These are phyloP conservation scores for Leonotis leonurus DNA, from an alignment of 257 asterid species.

Conservation along the genomic window DNA sequence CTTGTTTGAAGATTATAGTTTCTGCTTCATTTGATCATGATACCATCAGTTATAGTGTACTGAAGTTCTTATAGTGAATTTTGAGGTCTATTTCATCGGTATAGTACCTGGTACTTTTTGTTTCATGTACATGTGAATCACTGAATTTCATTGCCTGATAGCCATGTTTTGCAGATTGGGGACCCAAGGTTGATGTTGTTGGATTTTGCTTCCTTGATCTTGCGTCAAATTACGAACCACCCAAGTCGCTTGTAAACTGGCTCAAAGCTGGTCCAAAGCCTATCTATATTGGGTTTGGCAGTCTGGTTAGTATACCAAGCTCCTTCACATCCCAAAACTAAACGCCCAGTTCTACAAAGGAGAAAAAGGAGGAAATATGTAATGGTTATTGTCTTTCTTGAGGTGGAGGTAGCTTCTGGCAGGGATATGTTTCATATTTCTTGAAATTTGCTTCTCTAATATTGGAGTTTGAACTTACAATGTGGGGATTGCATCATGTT, in stretches of 20 bases:
- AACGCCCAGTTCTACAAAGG: slow-evolving; percentile 6
- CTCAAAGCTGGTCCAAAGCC: slow-evolving; percentile 85
- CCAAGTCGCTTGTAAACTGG: slow-evolving; percentile 79
- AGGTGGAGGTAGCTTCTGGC: not conserved
- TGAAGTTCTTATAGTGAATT: not conserved
- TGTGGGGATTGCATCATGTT: not conserved
- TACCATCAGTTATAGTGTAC: not conserved
- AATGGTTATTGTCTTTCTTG: not conserved
- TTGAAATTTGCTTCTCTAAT: not conserved
- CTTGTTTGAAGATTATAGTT: not conserved
- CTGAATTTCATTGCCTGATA: slow-evolving; percentile 17
- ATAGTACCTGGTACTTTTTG: not conserved
- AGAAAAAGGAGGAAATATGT: not conserved
- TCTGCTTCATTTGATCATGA: slow-evolving; percentile 8
- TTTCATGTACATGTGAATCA: slow-evolving; percentile 4
- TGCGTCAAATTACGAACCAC: slow-evolving; percentile 79
- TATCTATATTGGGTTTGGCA: slow-evolving; percentile 76
- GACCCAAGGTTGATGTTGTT: slow-evolving; percentile 88
- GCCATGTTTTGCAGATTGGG: slow-evolving; percentile 81
- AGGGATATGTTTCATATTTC: not conserved
- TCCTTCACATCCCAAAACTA: not conserved
- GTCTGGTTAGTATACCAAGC: slow-evolving; percentile 58
- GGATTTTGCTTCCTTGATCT: slow-evolving; percentile 99
- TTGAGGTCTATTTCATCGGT: not conserved
- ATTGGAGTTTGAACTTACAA: not conserved